Base-by-base conservation (phyloP, 2,329 filamentous ascomycete species). In the Chrysosporium queenslandicum region DNA sequence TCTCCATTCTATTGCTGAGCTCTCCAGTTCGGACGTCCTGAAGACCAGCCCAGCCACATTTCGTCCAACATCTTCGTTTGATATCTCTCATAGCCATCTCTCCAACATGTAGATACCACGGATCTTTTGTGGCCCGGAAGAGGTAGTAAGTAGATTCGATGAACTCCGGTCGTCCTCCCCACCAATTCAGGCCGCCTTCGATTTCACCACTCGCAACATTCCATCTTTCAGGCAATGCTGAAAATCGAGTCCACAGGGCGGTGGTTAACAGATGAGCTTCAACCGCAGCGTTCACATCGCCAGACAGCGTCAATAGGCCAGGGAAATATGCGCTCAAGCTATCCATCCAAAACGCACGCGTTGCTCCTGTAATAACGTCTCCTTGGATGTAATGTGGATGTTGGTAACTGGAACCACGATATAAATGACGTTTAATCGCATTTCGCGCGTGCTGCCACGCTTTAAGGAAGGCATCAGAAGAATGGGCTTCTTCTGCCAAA, bases 81-180 rank as follows among this genome's bases (percentile, higher is more conserved):
- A 98, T 89, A 63, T 98, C 92, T 53, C 81, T 80, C 52, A 96
- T 74, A 0, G 89, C 84, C 92, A 98, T 98, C 67, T 98, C 92
- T 25, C 90, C 92, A 18, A 94, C 86, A 64, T 96, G 85, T 3
- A 97, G 75, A 68, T 96, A 97, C 90, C 91, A 98, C 0, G 90
- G 90, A 66, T 98, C 92, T 60, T 84, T 80, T 0, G 92, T 97
- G 1, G 91, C 90, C 47, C 86, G 84, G 66, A 94, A 97, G n/a
- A 98, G 74, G 64, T 97, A 87, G 70, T 94, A 98, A 0, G 87
- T 95, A 1, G 89, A 96, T 69, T 98, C 92, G 59, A 96, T 89
- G 64, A 97, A 97, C 67, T 98, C 92, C 4, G 92, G 92, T 21
- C 92, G 81, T 20, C 94, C 87, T 9, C 88, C 88, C 86, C 94